Evolutionary conservation across 2,329 filamentous ascomycete genomes (phyloP), one percentile per base, ranked within the genome.

Genomic region (Ceratocystis diversiconidia): DNA sequence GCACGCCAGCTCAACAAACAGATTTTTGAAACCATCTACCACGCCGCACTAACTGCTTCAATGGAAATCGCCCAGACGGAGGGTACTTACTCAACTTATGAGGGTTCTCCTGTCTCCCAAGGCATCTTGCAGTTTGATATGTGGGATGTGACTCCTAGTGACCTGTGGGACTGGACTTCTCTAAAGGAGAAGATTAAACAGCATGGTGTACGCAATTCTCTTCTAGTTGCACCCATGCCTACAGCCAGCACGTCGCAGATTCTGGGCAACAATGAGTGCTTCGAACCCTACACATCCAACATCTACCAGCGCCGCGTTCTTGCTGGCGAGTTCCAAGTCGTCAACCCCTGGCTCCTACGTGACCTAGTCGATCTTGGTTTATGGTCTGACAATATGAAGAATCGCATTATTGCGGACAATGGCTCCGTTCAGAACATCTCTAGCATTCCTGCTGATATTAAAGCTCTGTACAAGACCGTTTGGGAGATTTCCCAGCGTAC

Each of bases 301-400:
- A 99, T 99, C 76, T 99, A 99, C 82, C 95, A 92, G 71, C 92
- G 94, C 69, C 92, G 94, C 82, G 94, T 99, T 66, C 82, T 99
- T 72, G 94, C 94, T 71, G 94, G 94, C 72, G 94, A 99, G 77
- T 99, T 99, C 85, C 94, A 99, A 79, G 90, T 99, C 65, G 94
- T 99, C 76, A 99, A 99, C 81, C 94, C 94, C 63, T 99, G 94
- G 94, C 79, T 99, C 69, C 85, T 99, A 68, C 96, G 96, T 82
- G 94, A 99, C 73, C 85, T 99, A 36, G 94, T 99, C 71, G 94
- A 99, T 74, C 89, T 96, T 80, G 94, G 94, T 68, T 82, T 99
- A 57, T 99, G 94, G 94, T 96, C 92, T 61, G 92, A 99, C 78
- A 90, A 91, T 79, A 99, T 99, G 94, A 99, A 99, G 87, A 99